Percentiles rank a stretch among this genome's conserved stretches.
These are phyloP conservation scores for Fusarium staphyleae DNA, from an alignment of 2,329 filamentous ascomycete species.

Conservation along the genomic window DNA sequence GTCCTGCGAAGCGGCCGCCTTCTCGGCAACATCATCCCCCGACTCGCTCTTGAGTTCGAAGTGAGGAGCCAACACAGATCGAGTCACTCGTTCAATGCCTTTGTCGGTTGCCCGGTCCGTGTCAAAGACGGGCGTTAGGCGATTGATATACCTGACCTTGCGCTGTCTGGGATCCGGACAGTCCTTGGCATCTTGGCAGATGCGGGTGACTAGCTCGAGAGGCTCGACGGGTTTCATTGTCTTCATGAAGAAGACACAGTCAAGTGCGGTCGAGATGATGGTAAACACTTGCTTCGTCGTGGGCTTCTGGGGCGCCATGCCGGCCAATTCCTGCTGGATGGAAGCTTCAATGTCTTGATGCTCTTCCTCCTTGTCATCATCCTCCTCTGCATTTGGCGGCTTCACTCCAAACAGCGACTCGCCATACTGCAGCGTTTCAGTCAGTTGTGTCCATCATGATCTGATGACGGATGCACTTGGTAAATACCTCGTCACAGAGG, in stretches of 20 bases:
- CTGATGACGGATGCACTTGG: neutral
- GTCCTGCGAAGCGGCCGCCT: constrained; percentile 20
- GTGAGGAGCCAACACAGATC: constrained; percentile 66
- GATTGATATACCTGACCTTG: constrained; percentile 66
- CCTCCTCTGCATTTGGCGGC: constrained; percentile 42
- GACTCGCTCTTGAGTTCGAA: constrained; percentile 59
- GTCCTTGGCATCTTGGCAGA: constrained; percentile 61
- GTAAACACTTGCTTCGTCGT: constrained; percentile 58
- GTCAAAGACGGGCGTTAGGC: constrained; percentile 59
- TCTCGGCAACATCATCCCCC: constrained; percentile 25
- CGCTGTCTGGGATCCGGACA: constrained; percentile 52
- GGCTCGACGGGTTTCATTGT: constrained; percentile 63
- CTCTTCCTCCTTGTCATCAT: constrained; percentile 48
- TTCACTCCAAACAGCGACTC: constrained; percentile 65
- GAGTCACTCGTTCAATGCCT: constrained; percentile 70
- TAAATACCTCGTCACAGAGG: constrained; percentile 69
- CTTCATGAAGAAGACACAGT: constrained; percentile 69
- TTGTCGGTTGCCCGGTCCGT: constrained; percentile 72
- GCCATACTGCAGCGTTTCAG: constrained; percentile 61
- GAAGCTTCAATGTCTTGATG: constrained; percentile 74
- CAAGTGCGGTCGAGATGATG: constrained; percentile 62
- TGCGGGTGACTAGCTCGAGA: constrained; percentile 58
- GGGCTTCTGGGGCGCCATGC: constrained; percentile 52
- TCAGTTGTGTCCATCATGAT: constrained; percentile 3
- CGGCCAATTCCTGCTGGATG: constrained; percentile 74